Percentiles rank a stretch among this genome's conserved stretches.
These are phyloP conservation scores for Drosera spatulata DNA, from an alignment of 179 eudicot species.

Conservation along the genomic window DNA sequence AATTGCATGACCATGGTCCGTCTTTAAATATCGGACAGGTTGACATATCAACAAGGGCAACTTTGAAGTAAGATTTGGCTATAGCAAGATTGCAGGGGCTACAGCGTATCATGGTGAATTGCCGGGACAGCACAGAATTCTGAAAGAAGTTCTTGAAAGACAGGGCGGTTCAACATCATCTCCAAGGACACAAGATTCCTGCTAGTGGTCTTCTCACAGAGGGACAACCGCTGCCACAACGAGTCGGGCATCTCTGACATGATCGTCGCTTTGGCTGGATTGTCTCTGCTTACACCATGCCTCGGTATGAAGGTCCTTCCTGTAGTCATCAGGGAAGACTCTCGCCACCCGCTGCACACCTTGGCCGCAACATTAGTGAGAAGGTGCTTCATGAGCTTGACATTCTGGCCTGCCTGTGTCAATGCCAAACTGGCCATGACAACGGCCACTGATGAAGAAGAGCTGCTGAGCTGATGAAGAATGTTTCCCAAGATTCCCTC, in stretches of 20 bases:
- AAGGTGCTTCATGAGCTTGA: slow-evolving; percentile 27
- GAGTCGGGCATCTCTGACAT: slow-evolving; percentile 27
- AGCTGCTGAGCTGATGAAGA: too few relatives aligned
- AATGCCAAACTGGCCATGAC: slow-evolving; percentile 11
- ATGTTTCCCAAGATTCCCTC: too few relatives aligned
- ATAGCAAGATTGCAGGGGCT: slow-evolving; percentile 12
- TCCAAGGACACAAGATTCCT: slow-evolving; percentile 28
- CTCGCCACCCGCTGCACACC: slow-evolving; percentile 23
- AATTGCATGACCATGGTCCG: too few relatives aligned
- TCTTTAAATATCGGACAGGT: neutral
- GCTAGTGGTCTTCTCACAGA: slow-evolving; percentile 24
- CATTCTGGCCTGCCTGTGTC: slow-evolving; percentile 14
- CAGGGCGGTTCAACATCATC: slow-evolving; percentile 22
- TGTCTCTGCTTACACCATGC: slow-evolving; percentile 31
- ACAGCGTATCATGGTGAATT: slow-evolving; percentile 19
- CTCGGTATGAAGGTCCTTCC: slow-evolving; percentile 26
- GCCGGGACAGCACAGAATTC: slow-evolving; percentile 19
- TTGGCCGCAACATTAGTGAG: slow-evolving; percentile 14
- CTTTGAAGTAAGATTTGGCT: neutral
- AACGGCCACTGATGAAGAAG: too few relatives aligned
- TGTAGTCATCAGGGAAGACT: slow-evolving; percentile 29
- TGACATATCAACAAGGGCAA: neutral
- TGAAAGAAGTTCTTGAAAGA: slow-evolving; percentile 18
- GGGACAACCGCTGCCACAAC: slow-evolving; percentile 13
- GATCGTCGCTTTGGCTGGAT: slow-evolving; percentile 28